Conservation (phyloP, 2,329 filamentous ascomycete genomes). For the Aspergillus glaucus region DNA sequence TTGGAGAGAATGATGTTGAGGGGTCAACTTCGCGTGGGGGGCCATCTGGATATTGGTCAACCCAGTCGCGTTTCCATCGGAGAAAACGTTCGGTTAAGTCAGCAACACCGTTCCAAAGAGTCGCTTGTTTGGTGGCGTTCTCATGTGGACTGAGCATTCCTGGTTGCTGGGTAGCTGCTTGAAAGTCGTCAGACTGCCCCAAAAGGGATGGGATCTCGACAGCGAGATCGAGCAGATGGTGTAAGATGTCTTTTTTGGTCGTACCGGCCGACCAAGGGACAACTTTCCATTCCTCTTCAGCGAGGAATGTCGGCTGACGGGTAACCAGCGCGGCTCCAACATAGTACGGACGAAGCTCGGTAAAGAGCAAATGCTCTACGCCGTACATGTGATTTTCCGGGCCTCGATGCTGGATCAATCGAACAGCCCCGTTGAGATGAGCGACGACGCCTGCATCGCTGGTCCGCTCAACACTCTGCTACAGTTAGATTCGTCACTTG, state of each 20-base stretch:
- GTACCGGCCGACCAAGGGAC: constrained; percentile 34
- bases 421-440: constrained; percentile 30
- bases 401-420: constrained; percentile 33
- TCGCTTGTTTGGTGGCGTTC: constrained; percentile 24
- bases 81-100: constrained; percentile 25
- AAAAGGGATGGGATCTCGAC: constrained; percentile 29
- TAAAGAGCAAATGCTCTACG: constrained; percentile 33
- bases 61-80: constrained; percentile 26
- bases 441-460: constrained; percentile 25
- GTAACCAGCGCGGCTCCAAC: constrained; percentile 24
- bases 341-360: constrained; percentile 36
- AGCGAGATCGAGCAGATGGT: constrained; percentile 32
- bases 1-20: constrained; percentile 8
- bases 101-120: constrained; percentile 30
- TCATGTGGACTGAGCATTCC: constrained; percentile 24
- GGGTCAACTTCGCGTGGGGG: constrained; percentile 17
- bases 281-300: constrained; percentile 33
- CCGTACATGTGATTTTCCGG: constrained; percentile 36
- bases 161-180: constrained; percentile 13
- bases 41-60: constrained; percentile 27
- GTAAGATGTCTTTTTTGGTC: constrained; percentile 31
- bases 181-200: constrained; percentile 25
- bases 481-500: constrained; percentile 1
- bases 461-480: constrained; percentile 32
- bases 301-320: constrained; percentile 31